Conservation (phyloP, 306 rosid genomes). For the Bauhinia variegata region DNA sequence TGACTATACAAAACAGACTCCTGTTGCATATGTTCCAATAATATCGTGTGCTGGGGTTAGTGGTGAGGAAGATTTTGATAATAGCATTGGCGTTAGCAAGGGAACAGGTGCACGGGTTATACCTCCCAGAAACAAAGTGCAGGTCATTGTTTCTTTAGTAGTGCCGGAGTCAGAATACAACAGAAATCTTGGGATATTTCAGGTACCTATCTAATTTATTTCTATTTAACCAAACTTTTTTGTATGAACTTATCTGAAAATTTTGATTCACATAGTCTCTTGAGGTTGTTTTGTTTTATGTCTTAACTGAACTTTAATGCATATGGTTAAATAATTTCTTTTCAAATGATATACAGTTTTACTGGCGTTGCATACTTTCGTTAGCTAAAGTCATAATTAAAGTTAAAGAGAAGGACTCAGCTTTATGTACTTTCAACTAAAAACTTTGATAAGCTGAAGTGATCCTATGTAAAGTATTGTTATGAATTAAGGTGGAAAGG, state of each 20-base stretch:
- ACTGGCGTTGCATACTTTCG: not conserved
- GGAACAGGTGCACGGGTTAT: constrained; percentile 41
- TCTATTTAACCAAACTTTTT: constrained; percentile 7
- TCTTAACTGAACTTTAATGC: constrained; percentile 1
- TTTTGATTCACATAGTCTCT: constrained; percentile 10
- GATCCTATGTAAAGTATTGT: not conserved
- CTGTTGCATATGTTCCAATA: constrained; percentile 68
- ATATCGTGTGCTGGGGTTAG: constrained; percentile 46
- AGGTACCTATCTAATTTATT: constrained; percentile 48
- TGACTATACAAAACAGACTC: constrained; percentile 69
- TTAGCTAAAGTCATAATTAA: no score
- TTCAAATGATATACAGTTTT: not conserved
- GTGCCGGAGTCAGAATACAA: constrained; percentile 84
- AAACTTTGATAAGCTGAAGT: no score
- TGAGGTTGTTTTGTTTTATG: constrained; percentile 22
- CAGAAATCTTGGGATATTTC: constrained; percentile 82
- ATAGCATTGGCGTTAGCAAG: constrained; percentile 32
- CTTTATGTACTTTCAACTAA: no score
- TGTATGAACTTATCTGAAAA: not conserved
- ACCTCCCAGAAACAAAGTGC: constrained; percentile 58
- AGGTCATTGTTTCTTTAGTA: constrained; percentile 46
- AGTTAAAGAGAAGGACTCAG: no score
- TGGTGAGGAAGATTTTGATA: constrained; percentile 42
- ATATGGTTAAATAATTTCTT: not conserved
- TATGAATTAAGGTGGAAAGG: not conserved